Evolutionary conservation across 2,329 filamentous ascomycete species (phyloP).

Genomic region (Hortaea sp.): DNA sequence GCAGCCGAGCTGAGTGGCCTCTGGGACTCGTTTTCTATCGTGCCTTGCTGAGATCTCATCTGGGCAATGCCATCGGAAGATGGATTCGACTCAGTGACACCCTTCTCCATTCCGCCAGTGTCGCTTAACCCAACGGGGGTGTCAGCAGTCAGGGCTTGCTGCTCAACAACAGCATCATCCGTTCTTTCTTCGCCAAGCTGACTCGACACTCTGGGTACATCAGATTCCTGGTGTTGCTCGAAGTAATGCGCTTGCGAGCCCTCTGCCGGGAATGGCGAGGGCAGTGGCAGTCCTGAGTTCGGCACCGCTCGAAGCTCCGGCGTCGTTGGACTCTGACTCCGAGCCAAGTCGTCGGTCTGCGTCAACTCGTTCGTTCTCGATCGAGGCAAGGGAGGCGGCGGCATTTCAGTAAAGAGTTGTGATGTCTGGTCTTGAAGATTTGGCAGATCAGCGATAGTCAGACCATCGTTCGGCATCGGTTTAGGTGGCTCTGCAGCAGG

Average conservation of each 20-base stretch:
- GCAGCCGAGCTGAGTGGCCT: too few relatives aligned
- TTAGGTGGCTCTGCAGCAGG: background rate
- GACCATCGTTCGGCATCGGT: background rate
- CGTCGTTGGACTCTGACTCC: slow-evolving; percentile 15
- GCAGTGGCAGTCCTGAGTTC: slow-evolving; percentile 21
- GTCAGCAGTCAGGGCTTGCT: too few relatives aligned
- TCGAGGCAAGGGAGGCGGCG: slow-evolving; percentile 17
- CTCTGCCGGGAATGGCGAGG: slow-evolving; percentile 22
- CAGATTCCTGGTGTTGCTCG: too few relatives aligned
- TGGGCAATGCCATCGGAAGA: too few relatives aligned
- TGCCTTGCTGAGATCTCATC: too few relatives aligned
- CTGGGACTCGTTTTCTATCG: too few relatives aligned
- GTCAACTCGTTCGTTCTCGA: slow-evolving; percentile 11
- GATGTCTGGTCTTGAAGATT: background rate
- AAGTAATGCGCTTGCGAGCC: background rate
- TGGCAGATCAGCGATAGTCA: background rate
- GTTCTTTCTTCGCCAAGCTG: too few relatives aligned
- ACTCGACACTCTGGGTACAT: too few relatives aligned
- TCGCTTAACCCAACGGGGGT: too few relatives aligned
- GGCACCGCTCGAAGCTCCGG: slow-evolving; percentile 22
- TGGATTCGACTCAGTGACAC: too few relatives aligned
- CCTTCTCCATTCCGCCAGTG: too few relatives aligned
- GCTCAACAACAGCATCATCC: too few relatives aligned
- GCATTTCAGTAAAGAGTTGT: slow-evolving; percentile 7
- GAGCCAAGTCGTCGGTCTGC: background rate